Evolutionary conservation across 768 basidiomycete species (phyloP).

Genomic region (Boletus barrowsii): DNA sequence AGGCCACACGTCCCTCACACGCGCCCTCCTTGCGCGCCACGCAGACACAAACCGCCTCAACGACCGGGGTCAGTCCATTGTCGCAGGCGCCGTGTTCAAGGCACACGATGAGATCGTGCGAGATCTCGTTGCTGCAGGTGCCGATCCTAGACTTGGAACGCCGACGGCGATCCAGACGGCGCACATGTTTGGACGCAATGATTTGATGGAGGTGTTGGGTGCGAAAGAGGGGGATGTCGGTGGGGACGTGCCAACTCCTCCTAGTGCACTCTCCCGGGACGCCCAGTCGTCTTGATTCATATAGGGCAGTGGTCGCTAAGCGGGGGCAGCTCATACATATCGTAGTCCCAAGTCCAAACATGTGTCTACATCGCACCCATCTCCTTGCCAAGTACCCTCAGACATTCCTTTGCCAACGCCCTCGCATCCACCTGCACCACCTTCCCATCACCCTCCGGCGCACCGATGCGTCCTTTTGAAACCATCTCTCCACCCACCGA

Average conservation of each 20-base stretch:
- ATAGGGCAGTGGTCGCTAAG: no score
- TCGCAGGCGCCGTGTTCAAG: constrained; percentile 81
- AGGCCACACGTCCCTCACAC: constrained; percentile 55
- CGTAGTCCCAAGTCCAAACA: not conserved
- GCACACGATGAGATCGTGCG: constrained; percentile 59
- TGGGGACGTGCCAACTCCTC: constrained; percentile 30
- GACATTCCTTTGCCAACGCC: constrained; percentile 59
- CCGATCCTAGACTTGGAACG: constrained; percentile 61
- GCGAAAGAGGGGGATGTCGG: constrained; percentile 52
- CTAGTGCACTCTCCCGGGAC: constrained; percentile 6
- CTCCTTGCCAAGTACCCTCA: constrained; percentile 70
- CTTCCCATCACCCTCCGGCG: constrained; percentile 14
- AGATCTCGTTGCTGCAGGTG: constrained; percentile 47
- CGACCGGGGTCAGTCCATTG: constrained; percentile 67
- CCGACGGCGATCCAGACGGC: constrained; percentile 49
- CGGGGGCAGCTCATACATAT: no score
- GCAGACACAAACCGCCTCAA: constrained; percentile 70
- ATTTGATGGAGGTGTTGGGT: constrained; percentile 55
- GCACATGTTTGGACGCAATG: constrained; percentile 60
- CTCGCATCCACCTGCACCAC: constrained; percentile 61
- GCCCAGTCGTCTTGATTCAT: not conserved
- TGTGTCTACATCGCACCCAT: constrained; percentile 48
- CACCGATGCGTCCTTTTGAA: constrained; percentile 21
- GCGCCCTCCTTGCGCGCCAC: constrained; percentile 50
- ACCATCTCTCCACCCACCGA: not conserved